These are phyloP conservation scores for Phialophora macrospora DNA, from an alignment of 2,329 filamentous ascomycete species.

Conservation along the genomic window DNA sequence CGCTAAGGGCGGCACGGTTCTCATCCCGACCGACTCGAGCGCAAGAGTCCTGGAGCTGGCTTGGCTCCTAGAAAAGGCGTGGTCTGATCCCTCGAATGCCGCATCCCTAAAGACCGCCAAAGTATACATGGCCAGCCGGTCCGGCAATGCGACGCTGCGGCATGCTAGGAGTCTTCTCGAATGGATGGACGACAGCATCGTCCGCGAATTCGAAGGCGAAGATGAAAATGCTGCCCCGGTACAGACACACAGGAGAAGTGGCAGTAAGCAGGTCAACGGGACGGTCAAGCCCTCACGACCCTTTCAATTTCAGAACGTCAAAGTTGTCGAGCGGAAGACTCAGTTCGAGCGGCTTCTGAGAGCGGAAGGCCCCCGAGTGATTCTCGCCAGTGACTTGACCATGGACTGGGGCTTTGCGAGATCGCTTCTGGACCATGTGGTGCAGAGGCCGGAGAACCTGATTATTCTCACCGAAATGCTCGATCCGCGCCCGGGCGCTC, in stretches of 20 bases:
- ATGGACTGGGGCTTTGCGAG: slow-evolving; percentile 95
- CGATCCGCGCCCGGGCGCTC: slow-evolving; percentile 43
- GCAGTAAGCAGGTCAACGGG: slow-evolving; percentile 50
- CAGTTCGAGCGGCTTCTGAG: slow-evolving; percentile 73
- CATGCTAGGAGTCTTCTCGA: slow-evolving; percentile 95
- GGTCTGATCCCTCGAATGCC: slow-evolving; percentile 66
- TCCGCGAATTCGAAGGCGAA: slow-evolving; percentile 79
- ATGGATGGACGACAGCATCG: slow-evolving; percentile 98
- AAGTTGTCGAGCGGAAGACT: slow-evolving; percentile 78
- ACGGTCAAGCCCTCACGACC: slow-evolving; percentile 63
- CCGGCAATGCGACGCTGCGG: slow-evolving; percentile 84
- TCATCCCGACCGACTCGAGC: slow-evolving; percentile 94
- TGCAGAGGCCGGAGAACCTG: slow-evolving; percentile 77
- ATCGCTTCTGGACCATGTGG: slow-evolving; percentile 74
- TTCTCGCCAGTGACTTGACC: slow-evolving; percentile 86
- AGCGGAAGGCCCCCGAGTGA: slow-evolving; percentile 67
- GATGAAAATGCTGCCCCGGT: slow-evolving; percentile 43
- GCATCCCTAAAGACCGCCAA: slow-evolving; percentile 57
- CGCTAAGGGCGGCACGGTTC: slow-evolving; percentile 80
- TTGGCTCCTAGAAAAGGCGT: slow-evolving; percentile 90
- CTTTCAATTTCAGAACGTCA: slow-evolving; percentile 87
- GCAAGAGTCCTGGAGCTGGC: slow-evolving; percentile 91
- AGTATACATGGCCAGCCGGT: slow-evolving; percentile 83
- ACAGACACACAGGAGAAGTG: slow-evolving; percentile 48
- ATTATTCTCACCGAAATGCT: slow-evolving; percentile 80